phyloP scores from a whole-genome alignment of 2,329 filamentous ascomycete genomes.

The Monilinia polystroma region DNA sequence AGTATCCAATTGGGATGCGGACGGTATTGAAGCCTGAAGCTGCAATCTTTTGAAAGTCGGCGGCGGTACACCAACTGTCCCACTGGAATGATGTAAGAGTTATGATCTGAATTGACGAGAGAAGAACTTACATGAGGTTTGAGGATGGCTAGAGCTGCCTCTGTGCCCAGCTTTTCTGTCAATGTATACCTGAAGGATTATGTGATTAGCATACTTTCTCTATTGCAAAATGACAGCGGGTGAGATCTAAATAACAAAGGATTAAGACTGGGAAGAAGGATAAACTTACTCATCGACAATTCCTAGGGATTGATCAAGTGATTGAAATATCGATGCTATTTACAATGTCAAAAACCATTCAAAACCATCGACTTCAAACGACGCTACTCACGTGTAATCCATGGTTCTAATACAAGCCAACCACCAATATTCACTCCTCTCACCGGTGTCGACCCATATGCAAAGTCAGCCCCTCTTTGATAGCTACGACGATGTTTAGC shows the following conservation, averaged over 20 bases:
- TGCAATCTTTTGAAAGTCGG: conserved; percentile 57
- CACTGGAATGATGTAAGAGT: conserved; percentile 30
- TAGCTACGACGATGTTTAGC: conserved; percentile 19
- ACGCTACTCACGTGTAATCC: conserved; percentile 49
- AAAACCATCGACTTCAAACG: neutral
- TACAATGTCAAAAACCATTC: neutral
- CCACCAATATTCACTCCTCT: conserved; percentile 37
- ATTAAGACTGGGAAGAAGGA: neutral
- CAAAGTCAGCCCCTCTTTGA: conserved; percentile 44
- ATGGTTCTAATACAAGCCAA: conserved; percentile 43
- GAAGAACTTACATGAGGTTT: conserved; percentile 44
- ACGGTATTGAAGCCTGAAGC: conserved; percentile 58
- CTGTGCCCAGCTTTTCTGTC: conserved; percentile 47
- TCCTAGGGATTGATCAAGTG: conserved; percentile 37
- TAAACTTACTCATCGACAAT: conserved; percentile 37
- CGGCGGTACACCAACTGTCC: conserved; percentile 38
- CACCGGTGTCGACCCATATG: conserved; percentile 51
- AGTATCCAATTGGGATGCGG: conserved; percentile 58
- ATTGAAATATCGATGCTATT: conserved; percentile 50
- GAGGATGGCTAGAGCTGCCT: conserved; percentile 51
- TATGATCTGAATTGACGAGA: conserved; percentile 31
- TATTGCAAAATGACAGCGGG: neutral
- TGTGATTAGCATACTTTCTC: neutral
- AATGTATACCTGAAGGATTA: conserved; percentile 32
- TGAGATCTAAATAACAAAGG: neutral